Percentiles rank a stretch among this genome's conserved stretches.
These are phyloP conservation scores for Drosera capensis DNA, from an alignment of 148 eudicot species.

Conservation along the genomic window DNA sequence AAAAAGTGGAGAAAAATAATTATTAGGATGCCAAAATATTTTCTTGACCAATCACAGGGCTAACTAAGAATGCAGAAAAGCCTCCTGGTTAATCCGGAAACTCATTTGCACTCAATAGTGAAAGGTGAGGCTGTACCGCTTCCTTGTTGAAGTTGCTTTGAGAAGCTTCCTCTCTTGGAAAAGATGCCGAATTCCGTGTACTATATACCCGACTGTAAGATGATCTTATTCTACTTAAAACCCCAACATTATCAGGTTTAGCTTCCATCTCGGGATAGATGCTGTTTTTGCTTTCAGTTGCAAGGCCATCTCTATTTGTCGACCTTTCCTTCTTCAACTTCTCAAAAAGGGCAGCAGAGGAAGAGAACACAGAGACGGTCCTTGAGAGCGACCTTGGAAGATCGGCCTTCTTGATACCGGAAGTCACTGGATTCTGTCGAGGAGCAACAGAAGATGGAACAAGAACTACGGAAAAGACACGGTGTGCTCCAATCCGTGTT, in stretches of 20 bases:
- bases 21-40: no score
- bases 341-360: conserved; percentile 93
- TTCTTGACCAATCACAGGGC: no score
- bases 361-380: conserved; percentile 88
- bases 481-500: conserved; percentile 79
- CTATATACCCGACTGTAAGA: conserved; percentile 60
- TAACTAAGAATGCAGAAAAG: no score
- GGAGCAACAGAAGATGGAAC: conserved; percentile 96
- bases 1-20: no score
- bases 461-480: conserved; percentile 81
- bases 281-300: conserved; percentile 15
- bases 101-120: no score
- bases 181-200: conserved; percentile 14
- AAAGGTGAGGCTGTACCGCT: conserved; percentile 30
- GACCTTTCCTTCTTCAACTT: conserved; percentile 51
- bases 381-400: conserved; percentile 76
- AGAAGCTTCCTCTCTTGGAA: conserved; percentile 25
- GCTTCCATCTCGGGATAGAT: conserved; percentile 10
- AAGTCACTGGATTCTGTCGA: conserved; percentile 15
- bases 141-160: conserved; percentile 22
- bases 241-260: conserved; percentile 26
- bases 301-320: conserved; percentile 25
- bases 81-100: no score
- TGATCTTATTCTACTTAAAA: conserved; percentile 59
- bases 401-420: conserved; percentile 23